These are phyloP conservation scores for Penicillium sp. DNA, from an alignment of 2,329 filamentous ascomycete species.

Conservation along the genomic window DNA sequence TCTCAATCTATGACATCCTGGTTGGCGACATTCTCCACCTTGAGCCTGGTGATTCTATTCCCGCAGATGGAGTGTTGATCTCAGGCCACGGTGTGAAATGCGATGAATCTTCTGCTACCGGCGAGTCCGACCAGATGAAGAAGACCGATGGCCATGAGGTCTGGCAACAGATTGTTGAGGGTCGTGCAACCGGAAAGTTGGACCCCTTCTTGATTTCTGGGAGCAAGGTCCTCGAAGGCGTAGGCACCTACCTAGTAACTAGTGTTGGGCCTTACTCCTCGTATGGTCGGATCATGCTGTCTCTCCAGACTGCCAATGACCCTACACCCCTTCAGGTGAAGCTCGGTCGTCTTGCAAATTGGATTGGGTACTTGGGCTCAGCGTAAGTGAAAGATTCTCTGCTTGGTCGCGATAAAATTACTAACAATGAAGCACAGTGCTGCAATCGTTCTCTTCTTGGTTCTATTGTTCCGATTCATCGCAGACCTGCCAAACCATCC, in stretches of 20 bases:
- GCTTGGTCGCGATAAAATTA: background rate
- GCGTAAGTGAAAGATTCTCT: conserved; percentile 40
- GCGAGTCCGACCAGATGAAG: conserved; percentile 71
- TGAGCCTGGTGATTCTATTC: conserved; percentile 69
- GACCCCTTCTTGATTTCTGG: conserved; percentile 81
- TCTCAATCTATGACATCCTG: conserved; percentile 67
- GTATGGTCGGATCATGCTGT: conserved; percentile 74
- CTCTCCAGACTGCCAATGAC: conserved; percentile 71
- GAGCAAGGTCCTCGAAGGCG: conserved; percentile 73
- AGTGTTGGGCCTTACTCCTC: conserved; percentile 73
- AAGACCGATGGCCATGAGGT: conserved; percentile 65
- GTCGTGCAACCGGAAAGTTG: conserved; percentile 56
- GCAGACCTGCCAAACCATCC: conserved; percentile 61
- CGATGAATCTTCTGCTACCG: conserved; percentile 73
- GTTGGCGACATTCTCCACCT: conserved; percentile 71
- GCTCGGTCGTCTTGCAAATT: conserved; percentile 72
- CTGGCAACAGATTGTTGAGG: conserved; percentile 56
- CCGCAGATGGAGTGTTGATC: conserved; percentile 71
- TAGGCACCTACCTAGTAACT: conserved; percentile 73
- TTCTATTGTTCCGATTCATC: conserved; percentile 83
- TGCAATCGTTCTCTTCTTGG: conserved; percentile 79
- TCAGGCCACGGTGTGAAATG: conserved; percentile 67
- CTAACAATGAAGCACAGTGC: conserved; percentile 37
- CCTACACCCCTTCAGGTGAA: conserved; percentile 77
- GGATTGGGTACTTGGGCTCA: conserved; percentile 76